Percentiles rank a stretch among this genome's conserved stretches.
These are phyloP conservation scores for Ogataea chonburiensis DNA, from an alignment of 805 yeast species.

Conservation along the genomic window DNA sequence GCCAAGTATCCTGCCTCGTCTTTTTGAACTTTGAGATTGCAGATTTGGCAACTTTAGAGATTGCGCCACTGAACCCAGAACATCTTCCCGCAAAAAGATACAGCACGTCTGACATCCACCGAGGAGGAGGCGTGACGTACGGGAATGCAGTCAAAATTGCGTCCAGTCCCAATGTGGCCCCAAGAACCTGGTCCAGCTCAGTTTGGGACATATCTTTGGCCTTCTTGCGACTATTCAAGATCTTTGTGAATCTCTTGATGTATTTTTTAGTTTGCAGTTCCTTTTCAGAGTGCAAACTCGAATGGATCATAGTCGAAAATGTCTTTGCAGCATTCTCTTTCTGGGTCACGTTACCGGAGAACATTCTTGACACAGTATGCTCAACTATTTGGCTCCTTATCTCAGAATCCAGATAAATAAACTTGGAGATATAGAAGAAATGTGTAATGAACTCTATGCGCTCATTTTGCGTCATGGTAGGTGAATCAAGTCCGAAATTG, in stretches of 20 bases:
- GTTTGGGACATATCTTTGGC: conserved; percentile 39
- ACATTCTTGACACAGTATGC: conserved; percentile 51
- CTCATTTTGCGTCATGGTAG: conserved; percentile 59
- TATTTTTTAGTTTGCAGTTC: conserved; percentile 42
- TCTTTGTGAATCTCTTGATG: conserved; percentile 43
- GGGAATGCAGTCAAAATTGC: conserved; percentile 89
- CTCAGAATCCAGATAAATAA: conserved; percentile 47
- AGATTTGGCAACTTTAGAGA: conserved; percentile 82
- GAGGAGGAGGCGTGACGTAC: conserved; percentile 85
- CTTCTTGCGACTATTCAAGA: conserved; percentile 37
- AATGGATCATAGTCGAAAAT: conserved; percentile 77
- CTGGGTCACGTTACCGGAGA: conserved; percentile 68
- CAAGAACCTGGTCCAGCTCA: conserved; percentile 61
- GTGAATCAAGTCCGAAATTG: conserved; percentile 36
- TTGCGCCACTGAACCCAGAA: conserved; percentile 68
- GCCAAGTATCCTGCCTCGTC: conserved; percentile 95
- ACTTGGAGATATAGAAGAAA: conserved; percentile 66
- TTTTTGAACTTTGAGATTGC: conserved; percentile 82
- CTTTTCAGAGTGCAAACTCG: conserved; percentile 47
- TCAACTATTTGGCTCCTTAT: conserved; percentile 52
- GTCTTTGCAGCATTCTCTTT: conserved; percentile 71
- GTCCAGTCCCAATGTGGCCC: conserved; percentile 85
- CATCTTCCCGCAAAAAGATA: conserved; percentile 69
- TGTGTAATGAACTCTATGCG: conserved; percentile 70
- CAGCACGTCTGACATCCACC: conserved; percentile 79